phyloP scores from a whole-genome alignment of 2,329 filamentous ascomycete species.

The Clarireedia hainanense region DNA sequence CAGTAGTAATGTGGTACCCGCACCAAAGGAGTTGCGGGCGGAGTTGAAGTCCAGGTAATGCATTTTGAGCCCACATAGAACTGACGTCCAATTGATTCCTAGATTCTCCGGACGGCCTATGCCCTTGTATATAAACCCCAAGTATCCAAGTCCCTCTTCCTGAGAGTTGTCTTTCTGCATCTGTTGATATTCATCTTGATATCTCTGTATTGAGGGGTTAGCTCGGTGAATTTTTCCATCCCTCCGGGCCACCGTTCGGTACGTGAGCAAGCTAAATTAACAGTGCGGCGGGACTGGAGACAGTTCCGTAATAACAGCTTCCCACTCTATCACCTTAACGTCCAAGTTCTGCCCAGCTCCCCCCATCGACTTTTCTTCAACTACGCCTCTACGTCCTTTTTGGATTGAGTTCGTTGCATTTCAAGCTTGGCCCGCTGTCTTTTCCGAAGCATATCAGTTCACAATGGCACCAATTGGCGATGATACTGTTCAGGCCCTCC shows the following conservation, averaged over 20 bases:
- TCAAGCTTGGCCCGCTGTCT: constrained; percentile 24
- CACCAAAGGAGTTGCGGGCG: not conserved
- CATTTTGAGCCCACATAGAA: not conserved
- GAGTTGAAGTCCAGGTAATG: not conserved
- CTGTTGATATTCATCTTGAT: not conserved
- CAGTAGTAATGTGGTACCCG: not conserved
- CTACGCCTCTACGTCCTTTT: not conserved
- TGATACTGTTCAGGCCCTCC: constrained; percentile 70
- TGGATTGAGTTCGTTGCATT: constrained; percentile 5
- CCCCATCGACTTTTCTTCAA: not conserved
- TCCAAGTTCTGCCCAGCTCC: constrained; percentile 1
- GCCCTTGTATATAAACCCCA: too few relatives aligned
- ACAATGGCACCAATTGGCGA: constrained; percentile 86
- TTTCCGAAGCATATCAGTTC: constrained; percentile 24
- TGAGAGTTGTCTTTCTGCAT: not conserved
- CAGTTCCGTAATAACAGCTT: not conserved
- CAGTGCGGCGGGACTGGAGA: not conserved
- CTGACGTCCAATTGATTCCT: too few relatives aligned
- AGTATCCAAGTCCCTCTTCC: not conserved
- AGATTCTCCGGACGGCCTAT: too few relatives aligned
- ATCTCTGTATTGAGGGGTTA: not conserved
- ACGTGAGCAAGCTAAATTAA: constrained; percentile 1
- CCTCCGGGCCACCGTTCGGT: not conserved
- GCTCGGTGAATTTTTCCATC: constrained; percentile 4
- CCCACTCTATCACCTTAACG: not conserved